Base-by-base conservation (phyloP, 1,284 basidiomycete species). In the Cerioporus squamosus region DNA sequence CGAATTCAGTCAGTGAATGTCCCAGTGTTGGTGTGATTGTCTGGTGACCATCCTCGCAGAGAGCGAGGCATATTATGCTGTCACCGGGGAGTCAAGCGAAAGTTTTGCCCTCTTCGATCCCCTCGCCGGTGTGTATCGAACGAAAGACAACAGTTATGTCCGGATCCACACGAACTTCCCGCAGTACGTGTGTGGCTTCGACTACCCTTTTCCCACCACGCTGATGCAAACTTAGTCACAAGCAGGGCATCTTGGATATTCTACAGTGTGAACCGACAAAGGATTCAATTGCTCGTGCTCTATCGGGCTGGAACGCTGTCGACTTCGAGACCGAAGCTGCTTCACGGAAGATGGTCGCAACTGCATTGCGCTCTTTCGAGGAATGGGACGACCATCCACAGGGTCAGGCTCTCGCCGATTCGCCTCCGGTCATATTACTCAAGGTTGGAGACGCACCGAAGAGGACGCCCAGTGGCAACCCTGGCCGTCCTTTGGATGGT, bases 101-200 rank as follows among this genome's bases (percentile, higher is more conserved):
- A 50, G 65, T 7, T 73, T 70, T 8, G 66, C 67, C 0, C 31
- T 79, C 0, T 86, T 81, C 75, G 85, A 87, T 57, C 64, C 70
- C 1, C 74, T 87, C 6, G 81, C 82, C 1, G 86, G 85, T 0
- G 57, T 83, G 1, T 87, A 86, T 66, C 66, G 71, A 50, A 86
- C 85, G 3, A 81, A 79, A 58, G 81, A 82, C 53, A 63, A 74
- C 47, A 73, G 75, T 49, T 81, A 75, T 63, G 80, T 87, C 14
- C 76, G 85, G 24, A 78, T 86, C 18, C 86, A 87, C 65, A 86
- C 85, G 22, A 87, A 87, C 62, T 88, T 87, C 65, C 81, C 85
- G 36, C 85, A 87, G 84, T 86, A 69, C 61, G 79, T 67, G n/a
- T n/a, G 14, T 24, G 7, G 12, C 24, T 38, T 9, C 36, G 17